phyloP scores from a whole-genome alignment of 352 stramenopile species.

The Chrysophaeum taylorii region DNA sequence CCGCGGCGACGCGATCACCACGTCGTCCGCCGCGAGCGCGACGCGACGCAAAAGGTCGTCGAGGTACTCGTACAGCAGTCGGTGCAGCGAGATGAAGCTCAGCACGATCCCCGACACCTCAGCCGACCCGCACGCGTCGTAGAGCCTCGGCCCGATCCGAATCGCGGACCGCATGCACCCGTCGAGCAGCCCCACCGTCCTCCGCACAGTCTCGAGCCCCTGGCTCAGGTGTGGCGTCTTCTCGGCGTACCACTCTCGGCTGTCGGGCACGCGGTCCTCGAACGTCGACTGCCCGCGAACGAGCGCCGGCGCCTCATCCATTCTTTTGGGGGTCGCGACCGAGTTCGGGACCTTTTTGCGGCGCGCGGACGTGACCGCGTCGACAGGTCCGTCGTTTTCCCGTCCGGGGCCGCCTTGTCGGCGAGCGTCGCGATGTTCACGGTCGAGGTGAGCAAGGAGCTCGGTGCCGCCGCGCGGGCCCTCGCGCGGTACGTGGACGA shows the following conservation, averaged over 20 bases:
- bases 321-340: too few species aligned
- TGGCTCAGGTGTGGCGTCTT: background rate
- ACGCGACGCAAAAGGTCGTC: background rate
- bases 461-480: background rate
- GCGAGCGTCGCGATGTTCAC: background rate
- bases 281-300: too few species aligned
- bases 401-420: background rate
- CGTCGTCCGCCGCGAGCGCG: background rate
- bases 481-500: constrained; percentile 5
- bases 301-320: too few species aligned
- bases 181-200: background rate
- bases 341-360: too few species aligned
- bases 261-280: background rate
- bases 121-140: background rate
- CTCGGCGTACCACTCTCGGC: background rate
- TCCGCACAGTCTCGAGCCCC: too few species aligned
- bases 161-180: too few species aligned
- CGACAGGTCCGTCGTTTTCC: too few species aligned
- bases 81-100: background rate
- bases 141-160: too few species aligned
- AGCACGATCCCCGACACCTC: background rate
- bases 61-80: background rate
- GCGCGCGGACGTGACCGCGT: too few species aligned
- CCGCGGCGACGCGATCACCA: background rate
- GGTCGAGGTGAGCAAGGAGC: background rate